phyloP scores from a whole-genome alignment of 148 eudicot species.

The Amaranthus hypochondriacus region DNA sequence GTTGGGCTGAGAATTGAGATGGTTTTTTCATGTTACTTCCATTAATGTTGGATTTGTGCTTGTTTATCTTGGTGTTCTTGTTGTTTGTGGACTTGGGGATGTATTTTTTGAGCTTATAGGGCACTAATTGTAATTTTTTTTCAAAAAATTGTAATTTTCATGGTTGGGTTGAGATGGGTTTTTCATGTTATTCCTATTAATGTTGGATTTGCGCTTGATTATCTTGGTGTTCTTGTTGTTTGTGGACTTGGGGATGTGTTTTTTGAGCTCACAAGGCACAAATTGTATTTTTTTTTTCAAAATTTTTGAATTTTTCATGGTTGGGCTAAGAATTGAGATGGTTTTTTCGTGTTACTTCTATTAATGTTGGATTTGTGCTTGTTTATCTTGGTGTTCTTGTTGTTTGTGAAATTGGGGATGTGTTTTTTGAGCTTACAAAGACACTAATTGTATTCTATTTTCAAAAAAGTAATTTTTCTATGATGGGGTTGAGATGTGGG shows the following conservation, averaged over 20 bases:
- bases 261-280: not conserved
- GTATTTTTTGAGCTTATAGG: not conserved
- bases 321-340: no score
- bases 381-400: not conserved
- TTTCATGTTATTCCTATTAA: no score
- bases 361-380: not conserved
- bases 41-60: constrained; percentile 3
- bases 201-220: not conserved
- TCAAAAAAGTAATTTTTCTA: not conserved
- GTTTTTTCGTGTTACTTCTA: no score
- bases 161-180: no score
- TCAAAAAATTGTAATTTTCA: not conserved
- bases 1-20: no score
- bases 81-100: not conserved
- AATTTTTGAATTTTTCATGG: not conserved
- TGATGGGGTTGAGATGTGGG: not conserved
- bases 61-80: not conserved
- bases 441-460: not conserved
- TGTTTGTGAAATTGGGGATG: not conserved
- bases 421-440: not conserved
- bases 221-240: not conserved
- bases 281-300: no score
- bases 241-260: not conserved
- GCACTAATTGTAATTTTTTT: not conserved
- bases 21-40: no score